A percentile compares a stretch with the other conserved stretches of the same genome.
Evolutionary conservation across 495 filamentous ascomycete species (phyloP).

Genomic region (Pyrenopolyporus hunteri): DNA sequence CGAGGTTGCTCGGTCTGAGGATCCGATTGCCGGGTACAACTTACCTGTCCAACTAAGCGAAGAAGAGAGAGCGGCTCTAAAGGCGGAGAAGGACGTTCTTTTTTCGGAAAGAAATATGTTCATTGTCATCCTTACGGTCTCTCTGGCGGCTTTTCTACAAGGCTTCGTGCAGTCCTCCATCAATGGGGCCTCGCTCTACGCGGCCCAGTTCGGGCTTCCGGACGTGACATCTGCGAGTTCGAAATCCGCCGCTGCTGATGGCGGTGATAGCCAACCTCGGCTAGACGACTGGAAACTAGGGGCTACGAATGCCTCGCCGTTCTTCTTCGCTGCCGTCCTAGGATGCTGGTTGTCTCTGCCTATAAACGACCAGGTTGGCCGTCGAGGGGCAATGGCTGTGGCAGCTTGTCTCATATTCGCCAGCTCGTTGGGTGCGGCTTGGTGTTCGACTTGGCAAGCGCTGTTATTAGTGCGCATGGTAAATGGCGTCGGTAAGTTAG

Average conservation of each 20-base stretch:
- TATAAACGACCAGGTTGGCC: constrained; percentile 40
- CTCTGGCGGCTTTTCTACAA: constrained; percentile 42
- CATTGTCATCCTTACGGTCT: constrained; percentile 42
- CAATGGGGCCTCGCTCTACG: constrained; percentile 36
- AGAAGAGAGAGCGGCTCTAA: constrained; percentile 36
- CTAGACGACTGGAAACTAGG: constrained; percentile 32
- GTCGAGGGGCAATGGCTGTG: constrained; percentile 38
- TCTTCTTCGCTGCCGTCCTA: constrained; percentile 36
- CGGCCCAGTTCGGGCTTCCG: constrained; percentile 13
- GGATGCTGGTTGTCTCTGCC: constrained; percentile 43
- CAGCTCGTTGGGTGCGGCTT: constrained; percentile 37
- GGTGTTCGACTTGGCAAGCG: constrained; percentile 25
- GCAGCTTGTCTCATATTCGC: constrained; percentile 41
- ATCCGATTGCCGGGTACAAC: constrained; percentile 3
- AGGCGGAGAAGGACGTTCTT: constrained; percentile 35
- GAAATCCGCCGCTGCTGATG: neutral
- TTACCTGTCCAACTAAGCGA: constrained; percentile 23
- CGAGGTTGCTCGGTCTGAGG: constrained; percentile 26
- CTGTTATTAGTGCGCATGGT: constrained; percentile 34
- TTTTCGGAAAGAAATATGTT: constrained; percentile 37
- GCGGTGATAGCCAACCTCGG: neutral
- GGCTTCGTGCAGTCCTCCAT: constrained; percentile 40
- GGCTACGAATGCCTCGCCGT: constrained; percentile 33
- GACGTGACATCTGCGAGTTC: neutral
- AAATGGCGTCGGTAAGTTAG: constrained; percentile 42